phyloP scores from a whole-genome alignment of 257 asterid genomes.

The Forsythia viridissima region DNA sequence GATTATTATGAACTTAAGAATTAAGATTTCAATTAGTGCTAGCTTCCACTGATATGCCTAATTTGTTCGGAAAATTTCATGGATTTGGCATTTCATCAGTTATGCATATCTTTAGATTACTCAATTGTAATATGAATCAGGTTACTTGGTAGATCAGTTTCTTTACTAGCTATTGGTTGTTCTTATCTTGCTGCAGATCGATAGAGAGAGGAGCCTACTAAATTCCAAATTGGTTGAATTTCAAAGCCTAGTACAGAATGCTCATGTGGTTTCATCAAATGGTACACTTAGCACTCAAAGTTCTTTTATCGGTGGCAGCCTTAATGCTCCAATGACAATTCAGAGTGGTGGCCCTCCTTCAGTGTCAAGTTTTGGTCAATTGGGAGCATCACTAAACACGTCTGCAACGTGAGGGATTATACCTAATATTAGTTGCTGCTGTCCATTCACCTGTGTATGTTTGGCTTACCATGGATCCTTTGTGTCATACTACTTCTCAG shows the following conservation, averaged over 20 bases:
- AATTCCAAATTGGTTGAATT: conserved; percentile 72
- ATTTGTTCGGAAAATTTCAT: neutral
- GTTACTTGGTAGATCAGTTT: conserved; percentile 3
- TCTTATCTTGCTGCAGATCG: conserved; percentile 55
- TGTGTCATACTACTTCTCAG: conserved; percentile 41
- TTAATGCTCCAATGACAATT: conserved; percentile 31
- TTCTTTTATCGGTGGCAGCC: conserved; percentile 38
- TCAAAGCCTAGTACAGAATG: conserved; percentile 61
- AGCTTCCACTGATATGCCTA: neutral
- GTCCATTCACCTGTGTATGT: conserved; percentile 16
- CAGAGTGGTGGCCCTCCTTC: conserved; percentile 49
- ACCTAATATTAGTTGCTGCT: conserved; percentile 13
- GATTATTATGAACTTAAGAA: neutral
- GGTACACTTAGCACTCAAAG: conserved; percentile 47
- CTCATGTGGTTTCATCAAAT: conserved; percentile 40
- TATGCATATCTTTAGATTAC: conserved; percentile 11
- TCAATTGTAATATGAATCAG: conserved; percentile 6
- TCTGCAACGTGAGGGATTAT: conserved; percentile 35
- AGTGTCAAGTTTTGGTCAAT: conserved; percentile 68
- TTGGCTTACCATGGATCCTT: conserved; percentile 18
- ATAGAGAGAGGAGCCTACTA: conserved; percentile 69
- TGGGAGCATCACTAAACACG: conserved; percentile 58
- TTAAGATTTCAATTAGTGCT: neutral
- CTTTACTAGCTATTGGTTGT: conserved; percentile 22
- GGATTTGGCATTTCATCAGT: conserved; percentile 13